phyloP scores from a whole-genome alignment of 176 grass and related monocot genomes.

The Bothriochloa decipiens region DNA sequence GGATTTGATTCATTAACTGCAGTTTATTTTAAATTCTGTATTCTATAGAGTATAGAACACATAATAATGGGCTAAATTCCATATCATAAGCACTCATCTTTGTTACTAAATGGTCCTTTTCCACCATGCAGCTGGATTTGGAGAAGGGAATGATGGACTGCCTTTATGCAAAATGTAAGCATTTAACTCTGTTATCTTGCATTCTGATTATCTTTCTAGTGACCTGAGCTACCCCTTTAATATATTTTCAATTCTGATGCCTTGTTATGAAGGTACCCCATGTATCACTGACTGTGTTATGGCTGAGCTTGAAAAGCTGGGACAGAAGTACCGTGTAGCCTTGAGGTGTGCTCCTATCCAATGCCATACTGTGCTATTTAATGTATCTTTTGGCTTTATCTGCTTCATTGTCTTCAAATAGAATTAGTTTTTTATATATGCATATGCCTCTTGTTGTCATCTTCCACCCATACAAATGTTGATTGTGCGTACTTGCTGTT shows the following conservation, averaged over 20 bases:
- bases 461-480: background rate
- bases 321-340: slow-evolving; percentile 93
- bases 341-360: slow-evolving; percentile 63
- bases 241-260: background rate
- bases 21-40: background rate
- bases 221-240: background rate
- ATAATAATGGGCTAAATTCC: too few relatives aligned
- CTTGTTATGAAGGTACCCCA: slow-evolving; percentile 72
- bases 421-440: background rate
- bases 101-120: too few relatives aligned
- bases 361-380: too few relatives aligned
- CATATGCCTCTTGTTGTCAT: background rate
- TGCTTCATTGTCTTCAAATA: background rate
- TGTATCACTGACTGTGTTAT: slow-evolving; percentile 96
- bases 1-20: background rate
- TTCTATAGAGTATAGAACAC: too few relatives aligned
- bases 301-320: slow-evolving; percentile 94
- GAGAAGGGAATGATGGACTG: slow-evolving; percentile 99
- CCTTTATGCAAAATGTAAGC: slow-evolving; percentile 97
- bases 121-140: slow-evolving; percentile 81
- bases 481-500: background rate
- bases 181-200: background rate
- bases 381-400: background rate
- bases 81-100: background rate
- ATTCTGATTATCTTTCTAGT: background rate